Evolutionary conservation across 345 rosid species (phyloP).

Genomic region (Clausena lansium): DNA sequence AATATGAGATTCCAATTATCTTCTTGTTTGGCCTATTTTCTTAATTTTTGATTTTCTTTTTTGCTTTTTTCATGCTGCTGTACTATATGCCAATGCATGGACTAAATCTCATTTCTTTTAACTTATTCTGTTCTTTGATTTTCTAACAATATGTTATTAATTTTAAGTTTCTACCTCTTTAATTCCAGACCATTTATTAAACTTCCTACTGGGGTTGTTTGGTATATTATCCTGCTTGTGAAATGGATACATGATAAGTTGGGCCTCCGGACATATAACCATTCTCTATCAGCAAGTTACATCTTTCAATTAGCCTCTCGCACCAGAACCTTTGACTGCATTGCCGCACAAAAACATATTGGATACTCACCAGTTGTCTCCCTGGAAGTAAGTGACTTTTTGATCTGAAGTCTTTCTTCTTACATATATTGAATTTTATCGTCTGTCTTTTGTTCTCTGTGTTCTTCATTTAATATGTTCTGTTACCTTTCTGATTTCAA

Average conservation of each 20-base stretch:
- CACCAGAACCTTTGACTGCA: conserved; percentile 78
- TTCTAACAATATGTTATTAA: conserved; percentile 12
- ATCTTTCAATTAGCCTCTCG: conserved; percentile 59
- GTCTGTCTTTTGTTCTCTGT: conserved; percentile 3
- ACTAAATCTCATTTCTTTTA: neutral
- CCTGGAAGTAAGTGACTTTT: conserved; percentile 52
- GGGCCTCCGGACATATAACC: conserved; percentile 34
- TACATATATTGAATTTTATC: neutral
- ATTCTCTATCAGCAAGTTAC: conserved; percentile 44
- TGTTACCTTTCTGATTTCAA: neutral
- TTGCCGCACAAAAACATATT: conserved; percentile 66
- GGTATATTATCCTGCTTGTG: conserved; percentile 38
- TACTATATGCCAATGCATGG: conserved; percentile 2
- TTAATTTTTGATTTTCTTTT: neutral
- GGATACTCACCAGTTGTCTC: conserved; percentile 72
- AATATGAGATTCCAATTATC: neutral
- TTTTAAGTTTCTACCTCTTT: conserved; percentile 18
- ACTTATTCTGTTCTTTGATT: neutral
- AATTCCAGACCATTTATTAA: conserved; percentile 75
- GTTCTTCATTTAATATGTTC: neutral
- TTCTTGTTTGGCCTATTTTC: neutral
- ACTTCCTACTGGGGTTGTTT: conserved; percentile 52
- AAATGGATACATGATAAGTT: conserved; percentile 54
- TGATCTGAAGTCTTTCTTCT: neutral
- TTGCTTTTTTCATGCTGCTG: neutral